These are phyloP conservation scores for Tilletia indica DNA, from an alignment of 1,284 basidiomycete genomes.

Conservation along the genomic window DNA sequence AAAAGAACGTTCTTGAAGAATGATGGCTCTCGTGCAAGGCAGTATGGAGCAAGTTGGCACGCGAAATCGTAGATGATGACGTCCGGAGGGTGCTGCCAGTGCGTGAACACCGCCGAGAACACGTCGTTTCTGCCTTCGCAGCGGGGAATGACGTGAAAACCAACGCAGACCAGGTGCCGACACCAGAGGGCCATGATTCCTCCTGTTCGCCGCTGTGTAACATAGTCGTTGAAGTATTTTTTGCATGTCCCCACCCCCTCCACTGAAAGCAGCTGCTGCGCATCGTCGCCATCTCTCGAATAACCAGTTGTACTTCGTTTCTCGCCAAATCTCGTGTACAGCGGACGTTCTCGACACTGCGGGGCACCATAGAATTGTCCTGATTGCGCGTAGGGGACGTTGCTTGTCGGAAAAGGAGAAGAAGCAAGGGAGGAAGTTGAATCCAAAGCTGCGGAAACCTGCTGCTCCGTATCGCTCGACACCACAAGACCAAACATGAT, in stretches of 20 bases:
- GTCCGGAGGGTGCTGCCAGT: neutral
- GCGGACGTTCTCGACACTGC: too few relatives aligned
- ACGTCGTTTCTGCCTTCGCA: neutral
- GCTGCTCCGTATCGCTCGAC: too few relatives aligned
- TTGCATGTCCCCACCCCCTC: neutral
- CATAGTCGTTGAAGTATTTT: neutral
- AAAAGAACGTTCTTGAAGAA: neutral
- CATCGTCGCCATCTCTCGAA: too few relatives aligned
- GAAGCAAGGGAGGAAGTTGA: too few relatives aligned
- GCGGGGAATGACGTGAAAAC: neutral
- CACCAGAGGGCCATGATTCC: conserved; percentile 11
- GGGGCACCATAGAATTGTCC: too few relatives aligned
- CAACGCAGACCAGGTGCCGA: neutral
- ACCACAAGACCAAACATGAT: too few relatives aligned
- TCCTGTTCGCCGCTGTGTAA: neutral
- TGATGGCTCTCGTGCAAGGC: neutral
- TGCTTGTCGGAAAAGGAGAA: too few relatives aligned
- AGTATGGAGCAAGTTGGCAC: neutral
- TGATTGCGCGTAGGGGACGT: too few relatives aligned
- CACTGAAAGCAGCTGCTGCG: too few relatives aligned
- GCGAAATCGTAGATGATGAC: neutral
- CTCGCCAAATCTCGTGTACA: too few relatives aligned
- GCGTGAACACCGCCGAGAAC: neutral
- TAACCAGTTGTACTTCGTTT: too few relatives aligned
- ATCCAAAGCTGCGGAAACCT: too few relatives aligned